Base-by-base conservation (phyloP, 1,139 yeast species). In the Candida pseudocylindracea region DNA sequence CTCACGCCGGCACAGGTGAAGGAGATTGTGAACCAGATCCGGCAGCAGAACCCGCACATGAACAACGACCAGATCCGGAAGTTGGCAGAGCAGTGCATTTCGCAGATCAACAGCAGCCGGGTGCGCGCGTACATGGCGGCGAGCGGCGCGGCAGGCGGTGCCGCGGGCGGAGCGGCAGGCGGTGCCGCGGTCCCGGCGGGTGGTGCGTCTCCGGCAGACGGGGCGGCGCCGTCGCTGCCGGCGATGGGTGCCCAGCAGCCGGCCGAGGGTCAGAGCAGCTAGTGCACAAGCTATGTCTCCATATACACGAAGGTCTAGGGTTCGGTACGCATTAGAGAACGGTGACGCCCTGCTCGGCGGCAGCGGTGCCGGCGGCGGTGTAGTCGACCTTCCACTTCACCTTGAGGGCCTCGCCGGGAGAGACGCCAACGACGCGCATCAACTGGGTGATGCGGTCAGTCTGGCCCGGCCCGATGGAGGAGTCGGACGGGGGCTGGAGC, bases 381-480 rank as follows among this genome's bases (percentile, higher is more conserved):
- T 71, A 83, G 37, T 67, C 67, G 26, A 69, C 64, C 49, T 76
- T 80, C 91, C 92, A 85, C 49, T 83, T 76, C 37, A 85, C 59
- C 52, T 80, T 83, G 42, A 80, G 59, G 15, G 63, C 51, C 40
- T 57, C 57, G 33, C 49, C 48, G 2, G 47, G 41, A 4, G 69
- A 63, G 42, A 71, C 67, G 33, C 63, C 70, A 37, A 85, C 62
- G n/a, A 51, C 48, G 36, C 74, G 64, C 26, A 53, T 56, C 49
- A 80, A 93, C 4, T 60, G 55, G 12, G 80, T 59, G 7, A 74
- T 75, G 35, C 65, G 61, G 28, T 51, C 54, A 32, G 62, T 56
- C 34, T 58, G 60, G 2, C 75, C 66, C 35, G 58, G 55, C 12
- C 83, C 45, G 10, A 50, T 42, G 12, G 15, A 10, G 35, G 66